phyloP scores from a whole-genome alignment of 2,329 filamentous ascomycete genomes.

The Cladosporium sp. region DNA sequence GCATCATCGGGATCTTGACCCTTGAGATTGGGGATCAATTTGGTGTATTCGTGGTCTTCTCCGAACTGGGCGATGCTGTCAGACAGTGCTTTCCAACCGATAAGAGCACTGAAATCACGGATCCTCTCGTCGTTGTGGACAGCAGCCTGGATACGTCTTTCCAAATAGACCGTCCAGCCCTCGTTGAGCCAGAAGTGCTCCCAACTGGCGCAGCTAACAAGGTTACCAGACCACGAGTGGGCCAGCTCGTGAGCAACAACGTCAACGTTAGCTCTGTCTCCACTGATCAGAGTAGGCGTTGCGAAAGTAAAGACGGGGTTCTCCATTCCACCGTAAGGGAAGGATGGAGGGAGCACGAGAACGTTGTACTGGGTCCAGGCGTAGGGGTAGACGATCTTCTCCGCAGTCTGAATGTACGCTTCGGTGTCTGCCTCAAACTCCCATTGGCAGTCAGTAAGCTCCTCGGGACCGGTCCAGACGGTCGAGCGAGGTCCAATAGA shows the following conservation, averaged over 20 bases:
- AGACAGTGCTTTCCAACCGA: conserved; percentile 87
- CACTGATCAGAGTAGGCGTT: conserved; percentile 90
- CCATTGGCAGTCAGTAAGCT: conserved; percentile 80
- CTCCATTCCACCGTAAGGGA: conserved; percentile 65
- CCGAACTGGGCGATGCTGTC: conserved; percentile 80
- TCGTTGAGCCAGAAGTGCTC: conserved; percentile 73
- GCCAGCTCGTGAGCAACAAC: conserved; percentile 86
- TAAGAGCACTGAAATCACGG: conserved; percentile 92
- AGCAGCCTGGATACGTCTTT: conserved; percentile 75
- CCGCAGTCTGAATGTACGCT: conserved; percentile 84
- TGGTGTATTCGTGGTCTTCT: conserved; percentile 86
- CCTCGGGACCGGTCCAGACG: conserved; percentile 85
- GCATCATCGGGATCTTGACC: conserved; percentile 94
- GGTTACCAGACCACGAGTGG: conserved; percentile 84
- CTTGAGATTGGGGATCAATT: conserved; percentile 82
- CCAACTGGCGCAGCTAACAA: conserved; percentile 77
- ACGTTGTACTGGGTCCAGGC: conserved; percentile 96
- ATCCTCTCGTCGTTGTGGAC: conserved; percentile 78
- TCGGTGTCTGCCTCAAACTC: conserved; percentile 91
- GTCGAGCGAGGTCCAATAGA: conserved; percentile 80
- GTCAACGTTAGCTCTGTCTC: conserved; percentile 80
- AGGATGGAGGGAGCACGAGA: conserved; percentile 83
- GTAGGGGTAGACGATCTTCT: conserved; percentile 80
- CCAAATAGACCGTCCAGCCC: conserved; percentile 94
- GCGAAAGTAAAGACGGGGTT: conserved; percentile 95